Conservation (phyloP, 495 filamentous ascomycete species). For the Penicillium desertorum region DNA sequence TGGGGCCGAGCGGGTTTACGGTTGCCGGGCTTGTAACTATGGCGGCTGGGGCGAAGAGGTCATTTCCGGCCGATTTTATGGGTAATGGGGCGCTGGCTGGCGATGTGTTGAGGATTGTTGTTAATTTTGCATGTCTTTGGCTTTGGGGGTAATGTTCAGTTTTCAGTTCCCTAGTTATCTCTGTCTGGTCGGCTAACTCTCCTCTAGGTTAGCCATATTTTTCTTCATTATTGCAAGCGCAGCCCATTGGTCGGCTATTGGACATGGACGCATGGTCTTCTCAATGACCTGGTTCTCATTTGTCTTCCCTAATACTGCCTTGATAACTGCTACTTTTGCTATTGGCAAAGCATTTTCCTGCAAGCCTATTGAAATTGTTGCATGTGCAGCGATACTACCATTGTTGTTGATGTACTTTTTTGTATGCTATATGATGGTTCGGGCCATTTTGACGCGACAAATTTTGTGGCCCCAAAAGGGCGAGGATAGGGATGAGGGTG, state of each 20-base stretch:
- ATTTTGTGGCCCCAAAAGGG: constrained; percentile 73
- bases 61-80: constrained; percentile 57
- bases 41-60: constrained; percentile 46
- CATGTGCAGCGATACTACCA: constrained; percentile 61
- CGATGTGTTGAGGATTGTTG: constrained; percentile 52
- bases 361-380: constrained; percentile 62
- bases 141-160: constrained; percentile 63
- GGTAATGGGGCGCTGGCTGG: constrained; percentile 57
- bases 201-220: constrained; percentile 67
- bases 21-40: constrained; percentile 66
- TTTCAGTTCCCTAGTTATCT: background rate
- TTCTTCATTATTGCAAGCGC: constrained; percentile 81
- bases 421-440: constrained; percentile 69
- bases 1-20: constrained; percentile 79
- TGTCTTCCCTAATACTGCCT: constrained; percentile 81
- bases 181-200: constrained; percentile 10
- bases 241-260: constrained; percentile 72
- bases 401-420: constrained; percentile 68
- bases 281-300: constrained; percentile 90
- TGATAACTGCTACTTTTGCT: constrained; percentile 71
- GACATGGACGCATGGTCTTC: constrained; percentile 63
- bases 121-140: constrained; percentile 69
- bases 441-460: constrained; percentile 61
- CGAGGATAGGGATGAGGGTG: constrained; percentile 62
- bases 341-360: constrained; percentile 65